Percentiles rank a stretch among this genome's conserved stretches.
phyloP scores from a whole-genome alignment of 1,139 yeast genomes.

The Taphrina flavorubra region DNA sequence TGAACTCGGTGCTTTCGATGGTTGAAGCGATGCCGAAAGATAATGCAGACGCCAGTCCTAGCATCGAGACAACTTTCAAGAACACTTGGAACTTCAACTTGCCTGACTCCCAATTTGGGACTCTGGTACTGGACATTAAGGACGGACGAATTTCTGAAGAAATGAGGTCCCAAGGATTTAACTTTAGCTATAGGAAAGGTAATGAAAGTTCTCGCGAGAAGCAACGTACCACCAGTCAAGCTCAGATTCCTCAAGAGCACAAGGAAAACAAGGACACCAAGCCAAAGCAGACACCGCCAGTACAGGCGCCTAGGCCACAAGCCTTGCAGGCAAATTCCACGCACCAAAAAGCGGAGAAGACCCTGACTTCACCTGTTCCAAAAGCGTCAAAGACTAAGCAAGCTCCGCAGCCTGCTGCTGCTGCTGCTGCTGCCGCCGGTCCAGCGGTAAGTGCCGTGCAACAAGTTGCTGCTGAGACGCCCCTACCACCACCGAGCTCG shows the following conservation, averaged over 20 bases:
- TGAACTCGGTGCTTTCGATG: slow-evolving; percentile 64
- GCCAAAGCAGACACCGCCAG: slow-evolving; percentile 13
- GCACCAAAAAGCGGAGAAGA: slow-evolving; percentile 11
- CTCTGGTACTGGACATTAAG: slow-evolving; percentile 54
- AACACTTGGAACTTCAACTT: slow-evolving; percentile 79
- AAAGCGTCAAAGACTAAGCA: slow-evolving; percentile 27
- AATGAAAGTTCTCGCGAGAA: slow-evolving; percentile 13
- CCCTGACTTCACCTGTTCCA: slow-evolving; percentile 35
- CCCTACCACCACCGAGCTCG: slow-evolving; percentile 32
- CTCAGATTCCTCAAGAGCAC: background rate
- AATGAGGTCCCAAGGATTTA: slow-evolving; percentile 58
- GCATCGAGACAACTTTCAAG: slow-evolving; percentile 62
- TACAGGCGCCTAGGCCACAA: slow-evolving; percentile 29
- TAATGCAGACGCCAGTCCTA: slow-evolving; percentile 49
- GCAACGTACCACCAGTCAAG: slow-evolving; percentile 23
- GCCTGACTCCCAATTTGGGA: slow-evolving; percentile 64
- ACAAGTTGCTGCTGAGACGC: slow-evolving; percentile 31
- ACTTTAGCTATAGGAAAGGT: slow-evolving; percentile 56
- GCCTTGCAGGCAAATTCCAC: slow-evolving; percentile 3
- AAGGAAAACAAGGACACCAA: slow-evolving; percentile 6
- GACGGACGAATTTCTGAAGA: slow-evolving; percentile 57
- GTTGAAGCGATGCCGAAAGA: slow-evolving; percentile 67
- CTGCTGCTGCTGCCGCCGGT: background rate
- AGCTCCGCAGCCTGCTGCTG: background rate
- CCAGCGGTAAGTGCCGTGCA: slow-evolving; percentile 15